These are phyloP conservation scores for Blastocystis sp. DNA, from an alignment of 352 stramenopile genomes.

Conservation along the genomic window DNA sequence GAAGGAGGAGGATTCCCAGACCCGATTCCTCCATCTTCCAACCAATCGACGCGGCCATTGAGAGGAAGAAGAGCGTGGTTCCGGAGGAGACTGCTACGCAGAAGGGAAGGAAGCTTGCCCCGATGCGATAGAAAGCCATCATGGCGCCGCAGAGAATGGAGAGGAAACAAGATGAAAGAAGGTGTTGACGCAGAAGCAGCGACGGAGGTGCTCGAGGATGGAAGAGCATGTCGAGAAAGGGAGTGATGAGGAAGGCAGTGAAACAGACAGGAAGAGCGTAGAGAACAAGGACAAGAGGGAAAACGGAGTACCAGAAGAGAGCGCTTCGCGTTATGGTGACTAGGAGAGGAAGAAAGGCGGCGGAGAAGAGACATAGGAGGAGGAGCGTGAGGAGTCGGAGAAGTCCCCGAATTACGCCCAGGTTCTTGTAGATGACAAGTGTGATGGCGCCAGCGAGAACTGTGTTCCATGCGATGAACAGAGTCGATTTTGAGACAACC, in stretches of 20 bases:
- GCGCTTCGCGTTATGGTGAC: background rate
- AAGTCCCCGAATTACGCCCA: background rate
- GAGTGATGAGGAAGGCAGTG: background rate
- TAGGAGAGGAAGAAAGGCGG: background rate
- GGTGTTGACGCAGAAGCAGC: background rate
- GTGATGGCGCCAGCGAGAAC: background rate
- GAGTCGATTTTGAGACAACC: background rate
- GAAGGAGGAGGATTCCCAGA: background rate
- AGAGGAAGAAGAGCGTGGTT: background rate
- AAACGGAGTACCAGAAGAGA: background rate
- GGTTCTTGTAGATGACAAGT: background rate
- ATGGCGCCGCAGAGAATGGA: background rate
- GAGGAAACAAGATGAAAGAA: background rate
- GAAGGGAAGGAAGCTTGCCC: background rate
- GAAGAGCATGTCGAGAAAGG: background rate
- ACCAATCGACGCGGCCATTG: too few species aligned
- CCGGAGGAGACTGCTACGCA: background rate
- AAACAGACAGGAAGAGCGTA: background rate
- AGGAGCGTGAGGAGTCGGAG: background rate
- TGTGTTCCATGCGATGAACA: background rate
- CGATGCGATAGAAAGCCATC: background rate
- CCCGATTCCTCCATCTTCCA: background rate
- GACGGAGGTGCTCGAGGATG: too few species aligned
- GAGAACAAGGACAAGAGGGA: background rate
- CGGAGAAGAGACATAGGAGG: background rate